A percentile compares a stretch with the other conserved stretches of the same genome.
Evolutionary conservation across 208 protist genomes (phyloP).

Genomic region (Acanthamoeba royreba): DNA sequence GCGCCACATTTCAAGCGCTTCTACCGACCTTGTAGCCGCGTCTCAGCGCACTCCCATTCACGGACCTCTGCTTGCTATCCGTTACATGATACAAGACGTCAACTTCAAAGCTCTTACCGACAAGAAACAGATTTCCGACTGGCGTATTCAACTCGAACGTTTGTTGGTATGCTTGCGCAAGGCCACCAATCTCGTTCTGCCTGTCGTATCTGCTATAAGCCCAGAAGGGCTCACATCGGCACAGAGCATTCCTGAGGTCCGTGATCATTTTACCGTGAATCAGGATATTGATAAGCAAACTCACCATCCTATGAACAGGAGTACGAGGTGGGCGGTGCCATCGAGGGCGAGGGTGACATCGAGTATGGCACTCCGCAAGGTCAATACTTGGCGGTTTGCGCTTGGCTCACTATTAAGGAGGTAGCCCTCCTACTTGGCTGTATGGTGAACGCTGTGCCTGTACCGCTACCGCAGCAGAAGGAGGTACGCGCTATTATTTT

Average conservation of each 20-base stretch:
- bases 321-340: neutral
- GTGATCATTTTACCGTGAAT: too few species aligned
- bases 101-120: neutral
- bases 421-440: neutral
- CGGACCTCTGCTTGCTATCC: neutral
- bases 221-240: neutral
- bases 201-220: neutral
- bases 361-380: neutral
- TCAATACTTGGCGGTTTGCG: neutral
- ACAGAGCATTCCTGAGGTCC: neutral
- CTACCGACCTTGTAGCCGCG: neutral
- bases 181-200: neutral
- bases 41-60: neutral
- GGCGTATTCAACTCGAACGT: neutral
- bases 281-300: neutral
- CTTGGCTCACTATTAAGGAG: conserved; percentile 19
- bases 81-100: conserved; percentile 29
- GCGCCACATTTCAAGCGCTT: neutral
- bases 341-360: neutral
- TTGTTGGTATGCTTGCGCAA: neutral
- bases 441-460: neutral
- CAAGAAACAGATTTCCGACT: neutral
- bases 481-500: neutral
- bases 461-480: neutral
- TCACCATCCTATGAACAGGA: neutral